Percentiles rank a stretch among this genome's conserved stretches.
Conservation (phyloP, 768 basidiomycete species). For the Candolleomyces eurysporus region DNA sequence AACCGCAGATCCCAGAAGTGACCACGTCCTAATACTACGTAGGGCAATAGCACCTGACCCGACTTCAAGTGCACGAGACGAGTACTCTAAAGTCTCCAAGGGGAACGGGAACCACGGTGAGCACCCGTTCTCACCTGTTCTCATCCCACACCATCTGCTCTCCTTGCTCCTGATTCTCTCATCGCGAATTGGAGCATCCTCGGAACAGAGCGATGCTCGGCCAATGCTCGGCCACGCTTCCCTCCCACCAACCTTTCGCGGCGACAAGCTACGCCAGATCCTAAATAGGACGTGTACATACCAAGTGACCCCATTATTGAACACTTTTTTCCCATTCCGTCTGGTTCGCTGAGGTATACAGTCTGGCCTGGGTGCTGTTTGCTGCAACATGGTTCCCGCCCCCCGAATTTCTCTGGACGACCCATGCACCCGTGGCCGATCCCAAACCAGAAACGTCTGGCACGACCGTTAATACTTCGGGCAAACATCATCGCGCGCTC, state of each 20-base stretch:
- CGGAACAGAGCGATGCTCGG: neutral
- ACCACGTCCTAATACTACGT: neutral
- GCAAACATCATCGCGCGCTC: neutral
- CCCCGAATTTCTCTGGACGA: neutral
- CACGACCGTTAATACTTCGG: neutral
- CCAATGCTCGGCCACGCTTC: neutral
- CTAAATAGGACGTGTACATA: neutral
- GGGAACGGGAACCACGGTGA: too few relatives aligned
- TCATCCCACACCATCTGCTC: neutral
- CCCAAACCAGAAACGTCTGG: neutral
- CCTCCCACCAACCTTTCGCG: neutral
- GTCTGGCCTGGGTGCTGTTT: too few relatives aligned
- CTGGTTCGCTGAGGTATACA: neutral
- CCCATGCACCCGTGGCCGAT: too few relatives aligned
- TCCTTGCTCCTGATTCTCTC: neutral
- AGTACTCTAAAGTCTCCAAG: too few relatives aligned
- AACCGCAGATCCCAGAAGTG: neutral
- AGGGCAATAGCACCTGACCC: neutral
- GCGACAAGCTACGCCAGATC: neutral
- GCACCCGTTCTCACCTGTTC: neutral
- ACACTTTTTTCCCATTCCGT: neutral
- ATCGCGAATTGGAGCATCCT: neutral
- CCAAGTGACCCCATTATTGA: neutral
- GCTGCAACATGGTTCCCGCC: too few relatives aligned
- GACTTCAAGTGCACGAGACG: too few relatives aligned